Evolutionary conservation across 208 protist species (phyloP).

Genomic region (Trypanosoma lewisi): DNA sequence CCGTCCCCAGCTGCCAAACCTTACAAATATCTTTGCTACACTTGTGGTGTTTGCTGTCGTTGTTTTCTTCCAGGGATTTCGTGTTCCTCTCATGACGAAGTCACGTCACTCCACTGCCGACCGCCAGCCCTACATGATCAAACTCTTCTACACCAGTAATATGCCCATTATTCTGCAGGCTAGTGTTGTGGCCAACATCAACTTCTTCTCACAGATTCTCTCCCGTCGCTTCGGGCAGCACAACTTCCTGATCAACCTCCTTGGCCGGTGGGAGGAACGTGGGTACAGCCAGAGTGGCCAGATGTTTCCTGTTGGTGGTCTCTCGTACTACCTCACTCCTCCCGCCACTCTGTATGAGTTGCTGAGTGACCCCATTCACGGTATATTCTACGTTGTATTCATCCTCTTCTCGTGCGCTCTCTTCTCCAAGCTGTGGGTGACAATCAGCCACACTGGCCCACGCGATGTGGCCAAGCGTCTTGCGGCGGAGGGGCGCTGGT

Average conservation of each 20-base stretch:
- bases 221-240: slow-evolving; percentile 95
- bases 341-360: slow-evolving; percentile 94
- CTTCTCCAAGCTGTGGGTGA: slow-evolving; percentile 99
- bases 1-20: slow-evolving; percentile 98
- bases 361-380: slow-evolving; percentile 97
- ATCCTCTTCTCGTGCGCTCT: slow-evolving; percentile 97
- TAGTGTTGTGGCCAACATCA: slow-evolving; percentile 99
- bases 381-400: slow-evolving; percentile 98
- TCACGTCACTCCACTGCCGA: slow-evolving; percentile 72
- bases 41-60: slow-evolving; percentile 99
- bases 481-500: slow-evolving; percentile 93
- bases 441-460: slow-evolving; percentile 96
- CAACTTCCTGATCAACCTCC: slow-evolving; percentile 97
- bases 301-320: slow-evolving; percentile 94
- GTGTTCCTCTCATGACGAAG: slow-evolving; percentile 94
- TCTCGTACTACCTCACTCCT: slow-evolving; percentile 99
- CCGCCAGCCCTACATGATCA: slow-evolving; percentile 98
- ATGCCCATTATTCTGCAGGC: slow-evolving; percentile 99
- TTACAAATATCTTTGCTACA: slow-evolving; percentile 99
- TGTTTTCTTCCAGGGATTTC: slow-evolving; percentile 99
- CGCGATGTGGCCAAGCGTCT: slow-evolving; percentile 98
- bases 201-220: slow-evolving; percentile 99
- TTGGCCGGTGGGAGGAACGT: slow-evolving; percentile 96
- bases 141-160: slow-evolving; percentile 99
- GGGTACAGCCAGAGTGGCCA: slow-evolving; percentile 67